Conservation (phyloP, 1,284 basidiomycete species). For the Sporisorium sorghi region DNA sequence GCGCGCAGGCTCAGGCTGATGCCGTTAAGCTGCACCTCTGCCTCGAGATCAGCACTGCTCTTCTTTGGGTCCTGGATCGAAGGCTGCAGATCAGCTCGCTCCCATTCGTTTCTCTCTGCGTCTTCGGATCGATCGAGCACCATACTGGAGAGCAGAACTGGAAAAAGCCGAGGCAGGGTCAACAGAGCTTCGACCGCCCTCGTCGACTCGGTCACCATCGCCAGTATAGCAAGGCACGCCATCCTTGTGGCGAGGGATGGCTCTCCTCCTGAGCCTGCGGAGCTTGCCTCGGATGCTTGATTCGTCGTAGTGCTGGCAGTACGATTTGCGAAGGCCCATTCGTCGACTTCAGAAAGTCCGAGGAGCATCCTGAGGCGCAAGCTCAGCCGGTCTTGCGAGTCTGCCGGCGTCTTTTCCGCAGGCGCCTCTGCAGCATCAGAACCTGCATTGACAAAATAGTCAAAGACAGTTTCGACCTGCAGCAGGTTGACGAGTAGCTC, state of each 20-base stretch:
- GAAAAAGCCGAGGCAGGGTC: slow-evolving; percentile 30
- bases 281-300: background rate
- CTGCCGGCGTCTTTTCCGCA: background rate
- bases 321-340: slow-evolving; percentile 20
- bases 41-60: slow-evolving; percentile 6
- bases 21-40: slow-evolving; percentile 27
- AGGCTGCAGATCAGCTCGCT: slow-evolving; percentile 30
- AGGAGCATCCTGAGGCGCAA: slow-evolving; percentile 36
- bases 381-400: slow-evolving; percentile 17
- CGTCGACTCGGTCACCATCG: slow-evolving; percentile 34
- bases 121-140: slow-evolving; percentile 35
- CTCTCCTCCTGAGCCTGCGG: slow-evolving; percentile 18
- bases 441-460: slow-evolving; percentile 14
- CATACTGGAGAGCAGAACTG: slow-evolving; percentile 14
- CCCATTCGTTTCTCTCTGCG: slow-evolving; percentile 22
- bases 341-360: slow-evolving; percentile 33
- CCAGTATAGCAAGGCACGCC: slow-evolving; percentile 32
- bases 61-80: background rate
- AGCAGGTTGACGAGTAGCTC: slow-evolving; percentile 95
- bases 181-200: slow-evolving; percentile 13
- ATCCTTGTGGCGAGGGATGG: slow-evolving; percentile 34
- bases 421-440: background rate
- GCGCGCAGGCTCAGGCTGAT: slow-evolving; percentile 38
- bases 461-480: slow-evolving; percentile 76
- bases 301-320: background rate